Evolutionary conservation across 1,139 yeast genomes (phyloP), one percentile per base, ranked within the genome.

Genomic region (Geotrichum restrictum): DNA sequence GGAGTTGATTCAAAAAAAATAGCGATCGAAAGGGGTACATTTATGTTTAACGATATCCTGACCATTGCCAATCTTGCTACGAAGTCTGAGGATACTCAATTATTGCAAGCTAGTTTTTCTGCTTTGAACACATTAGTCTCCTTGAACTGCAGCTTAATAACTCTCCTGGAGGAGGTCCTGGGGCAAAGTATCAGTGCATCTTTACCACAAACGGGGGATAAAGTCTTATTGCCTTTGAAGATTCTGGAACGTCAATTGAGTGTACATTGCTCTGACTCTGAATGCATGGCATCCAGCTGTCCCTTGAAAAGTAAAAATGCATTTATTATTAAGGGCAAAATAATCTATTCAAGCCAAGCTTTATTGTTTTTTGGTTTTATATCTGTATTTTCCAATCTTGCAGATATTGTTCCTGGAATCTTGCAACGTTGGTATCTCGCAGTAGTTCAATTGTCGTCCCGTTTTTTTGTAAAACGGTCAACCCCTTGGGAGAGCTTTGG

Each of bases 111-210:
- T 6, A 79, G 84, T 1, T 71, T 81, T 52, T 71, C 74, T 31
- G 76, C 95, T 0, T 64, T 84, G 48, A 81, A 88, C 0, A 80
- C 86, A 6, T 66, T 82, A 32, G 76, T 88, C 0, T 91, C 89
- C 61, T 81, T 93, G 46, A 76, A 80, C 32, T 89, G 95, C 1
- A 75, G 74, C 1, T 62, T 74, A 1, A 73, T 82, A 13, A 75
- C 83, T 2, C 59, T 72, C 27, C 56, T 88, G 18, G 69, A 75
- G 0, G 63, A 69, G 0, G 61, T 72, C 10, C 68, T 88, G 43
- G 57, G 64, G 5, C 45, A 61, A 5, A 41, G 53, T 8, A 41
- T 84, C 33, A 68, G 75, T 48, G 60, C 97, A 89, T n/a, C n/a
- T n/a, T n/a, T n/a, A n/a, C n/a, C n/a, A n/a, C n/a, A n/a, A n/a